These are phyloP conservation scores for Geotrichum europaeum DNA, from an alignment of 1,139 yeast species.

Conservation along the genomic window DNA sequence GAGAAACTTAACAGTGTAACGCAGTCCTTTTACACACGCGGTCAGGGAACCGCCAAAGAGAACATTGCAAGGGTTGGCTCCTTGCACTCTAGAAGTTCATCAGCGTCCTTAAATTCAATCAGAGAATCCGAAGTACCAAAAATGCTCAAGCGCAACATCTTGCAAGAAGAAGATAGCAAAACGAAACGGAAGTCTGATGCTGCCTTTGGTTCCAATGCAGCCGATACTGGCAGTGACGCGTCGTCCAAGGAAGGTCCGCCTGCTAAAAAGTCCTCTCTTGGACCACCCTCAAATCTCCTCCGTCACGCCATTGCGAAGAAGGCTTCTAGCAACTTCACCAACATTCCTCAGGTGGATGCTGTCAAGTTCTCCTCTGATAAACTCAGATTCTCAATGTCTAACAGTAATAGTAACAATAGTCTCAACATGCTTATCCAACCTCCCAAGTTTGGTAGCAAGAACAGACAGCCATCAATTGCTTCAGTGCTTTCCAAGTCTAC, in stretches of 20 bases:
- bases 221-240: conserved; percentile 1
- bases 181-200: conserved; percentile 16
- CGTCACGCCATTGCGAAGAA: conserved; percentile 11
- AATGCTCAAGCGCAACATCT: background rate
- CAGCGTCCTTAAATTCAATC: background rate
- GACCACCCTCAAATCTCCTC: conserved; percentile 12
- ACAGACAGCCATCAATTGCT: conserved; percentile 24
- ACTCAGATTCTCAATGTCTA: conserved; percentile 28
- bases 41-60: background rate
- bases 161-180: background rate
- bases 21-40: background rate
- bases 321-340: background rate
- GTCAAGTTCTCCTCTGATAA: conserved; percentile 35
- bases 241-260: conserved; percentile 14
- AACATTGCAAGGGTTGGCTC: background rate
- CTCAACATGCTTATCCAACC: conserved; percentile 6
- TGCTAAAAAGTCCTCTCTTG: conserved; percentile 13
- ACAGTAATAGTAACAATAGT: background rate
- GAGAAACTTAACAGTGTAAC: background rate
- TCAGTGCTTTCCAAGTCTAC: background rate
- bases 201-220: conserved; percentile 9
- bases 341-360: conserved; percentile 32
- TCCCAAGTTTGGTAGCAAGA: conserved; percentile 19
- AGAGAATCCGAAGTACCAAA: background rate
- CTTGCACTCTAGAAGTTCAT: background rate